Conservation (phyloP, 2,329 filamentous ascomycete species). For the Microcyclospora tardicrescens region DNA sequence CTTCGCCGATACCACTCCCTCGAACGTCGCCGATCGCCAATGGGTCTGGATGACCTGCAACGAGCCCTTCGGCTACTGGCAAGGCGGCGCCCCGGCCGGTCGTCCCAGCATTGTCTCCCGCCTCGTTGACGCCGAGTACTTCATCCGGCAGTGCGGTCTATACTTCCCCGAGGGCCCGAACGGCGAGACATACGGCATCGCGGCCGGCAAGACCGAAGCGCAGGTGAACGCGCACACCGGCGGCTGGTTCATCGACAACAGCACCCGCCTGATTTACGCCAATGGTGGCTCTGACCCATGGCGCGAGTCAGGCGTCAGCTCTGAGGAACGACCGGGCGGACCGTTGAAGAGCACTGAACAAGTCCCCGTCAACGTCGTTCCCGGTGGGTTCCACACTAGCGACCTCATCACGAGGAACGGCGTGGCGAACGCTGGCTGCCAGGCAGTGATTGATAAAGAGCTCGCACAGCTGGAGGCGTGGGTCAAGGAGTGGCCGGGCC, state of each 20-base stretch:
- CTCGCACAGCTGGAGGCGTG: constrained; percentile 40
- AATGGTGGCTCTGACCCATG: constrained; percentile 51
- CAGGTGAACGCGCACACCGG: constrained; percentile 41
- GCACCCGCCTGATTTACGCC: constrained; percentile 43
- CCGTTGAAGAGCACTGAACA: constrained; percentile 35
- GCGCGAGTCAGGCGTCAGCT: constrained; percentile 36
- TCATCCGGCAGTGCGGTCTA: constrained; percentile 41
- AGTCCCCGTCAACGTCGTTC: constrained; percentile 41
- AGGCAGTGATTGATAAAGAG: constrained; percentile 38
- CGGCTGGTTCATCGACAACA: constrained; percentile 40
- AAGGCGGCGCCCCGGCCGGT: constrained; percentile 38
- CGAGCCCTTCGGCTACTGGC: constrained; percentile 48
- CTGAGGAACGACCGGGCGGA: constrained; percentile 39
- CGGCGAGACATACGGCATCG: constrained; percentile 37
- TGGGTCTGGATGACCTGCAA: constrained; percentile 53
- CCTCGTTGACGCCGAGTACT: constrained; percentile 40
- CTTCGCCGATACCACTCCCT: constrained; percentile 37
- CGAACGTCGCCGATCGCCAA: constrained; percentile 38
- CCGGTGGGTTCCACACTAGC: constrained; percentile 42
- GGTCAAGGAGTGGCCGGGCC: constrained; percentile 34
- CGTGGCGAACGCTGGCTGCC: constrained; percentile 33
- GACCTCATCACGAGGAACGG: constrained; percentile 39
- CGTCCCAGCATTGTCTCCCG: constrained; percentile 39
- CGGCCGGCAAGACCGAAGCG: constrained; percentile 34
- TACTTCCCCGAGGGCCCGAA: constrained; percentile 40